Base-by-base conservation (phyloP, 495 filamentous ascomycete species). In the Penicillium canariense region DNA sequence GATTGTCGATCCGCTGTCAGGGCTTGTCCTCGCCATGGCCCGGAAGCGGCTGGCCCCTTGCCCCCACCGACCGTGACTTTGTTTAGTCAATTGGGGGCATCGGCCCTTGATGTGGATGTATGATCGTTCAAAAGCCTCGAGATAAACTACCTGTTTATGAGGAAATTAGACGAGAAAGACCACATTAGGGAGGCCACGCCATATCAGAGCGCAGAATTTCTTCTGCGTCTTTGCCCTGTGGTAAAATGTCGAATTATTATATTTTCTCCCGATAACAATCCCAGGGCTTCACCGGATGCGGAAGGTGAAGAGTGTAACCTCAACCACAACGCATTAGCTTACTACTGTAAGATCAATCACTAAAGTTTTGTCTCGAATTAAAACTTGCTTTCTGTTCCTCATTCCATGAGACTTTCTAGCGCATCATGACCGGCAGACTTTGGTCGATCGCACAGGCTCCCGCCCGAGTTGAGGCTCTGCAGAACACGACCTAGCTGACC, bases 31-130 rank as follows among this genome's bases (percentile, higher is more conserved):
- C 42, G 8, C 12, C 30, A 46, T 30, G 5, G 25, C 43, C 43
- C 48, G 48, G 25, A 50, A 50, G 25, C 48, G 48, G 48, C 34
- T 25, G 10, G 11, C 20, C 32, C 23, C 31, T 35, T 48, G 28
- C n/a, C 15, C 32, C 35, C 25, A 12, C 20, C 38, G 6, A 42
- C 38, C 38, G 20, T 17, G 38, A 23, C 10, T 2, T 23, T n/a
- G 1, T 42, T 17, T 5, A 42, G 18, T 22, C 3, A 11, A 40
- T 17, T 14, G 7, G 2, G 9, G 10, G 1, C 10, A 14, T n/a
- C n/a, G 23, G 23, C 3, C 22, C 38, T 0, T 17, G 17, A 25
- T 42, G 2, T 39, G 4, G 20, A 42, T n/a, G 0, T 4, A 14
- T 14, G 11, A 11, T 25, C 20, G 7, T 14, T 11, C 4, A 14